phyloP scores from a whole-genome alignment of 1,284 basidiomycete genomes.

The Cutaneotrichosporon sp. region DNA sequence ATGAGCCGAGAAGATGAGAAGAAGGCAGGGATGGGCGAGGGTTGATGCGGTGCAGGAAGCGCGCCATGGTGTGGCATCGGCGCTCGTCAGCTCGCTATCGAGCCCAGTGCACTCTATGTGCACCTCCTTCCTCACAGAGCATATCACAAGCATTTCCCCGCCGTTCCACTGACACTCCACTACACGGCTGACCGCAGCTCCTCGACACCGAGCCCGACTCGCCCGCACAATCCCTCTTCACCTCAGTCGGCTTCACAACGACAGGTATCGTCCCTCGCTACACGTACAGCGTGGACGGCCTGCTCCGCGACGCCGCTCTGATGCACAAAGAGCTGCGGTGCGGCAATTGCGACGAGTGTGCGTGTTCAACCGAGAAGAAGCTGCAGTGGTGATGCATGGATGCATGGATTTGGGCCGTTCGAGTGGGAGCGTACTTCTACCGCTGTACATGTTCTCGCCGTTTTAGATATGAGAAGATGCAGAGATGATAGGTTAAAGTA shows the following conservation, averaged over 20 bases:
- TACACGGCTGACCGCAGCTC: slow-evolving; percentile 1
- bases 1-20: neutral
- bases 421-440: neutral
- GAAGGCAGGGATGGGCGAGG: neutral
- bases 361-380: neutral
- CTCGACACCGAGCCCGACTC: slow-evolving; percentile 2
- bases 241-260: neutral
- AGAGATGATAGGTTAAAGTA: neutral
- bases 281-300: neutral
- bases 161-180: too few species aligned
- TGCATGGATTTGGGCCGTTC: neutral
- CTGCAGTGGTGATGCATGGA: neutral
- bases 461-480: neutral
- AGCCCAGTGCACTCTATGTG: neutral
- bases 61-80: neutral
- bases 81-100: neutral
- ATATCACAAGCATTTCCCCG: too few species aligned
- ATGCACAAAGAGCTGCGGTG: slow-evolving; percentile 10
- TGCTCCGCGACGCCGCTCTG: slow-evolving; percentile 1
- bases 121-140: neutral
- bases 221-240: neutral
- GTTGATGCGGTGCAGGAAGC: neutral
- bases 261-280: neutral
- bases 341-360: slow-evolving; percentile 3
- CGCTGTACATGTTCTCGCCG: neutral